A percentile compares a stretch with the other conserved stretches of the same genome.
Evolutionary conservation across 2,329 filamentous ascomycete genomes (phyloP).

Genomic region (Rhytidhysteron rufulum): DNA sequence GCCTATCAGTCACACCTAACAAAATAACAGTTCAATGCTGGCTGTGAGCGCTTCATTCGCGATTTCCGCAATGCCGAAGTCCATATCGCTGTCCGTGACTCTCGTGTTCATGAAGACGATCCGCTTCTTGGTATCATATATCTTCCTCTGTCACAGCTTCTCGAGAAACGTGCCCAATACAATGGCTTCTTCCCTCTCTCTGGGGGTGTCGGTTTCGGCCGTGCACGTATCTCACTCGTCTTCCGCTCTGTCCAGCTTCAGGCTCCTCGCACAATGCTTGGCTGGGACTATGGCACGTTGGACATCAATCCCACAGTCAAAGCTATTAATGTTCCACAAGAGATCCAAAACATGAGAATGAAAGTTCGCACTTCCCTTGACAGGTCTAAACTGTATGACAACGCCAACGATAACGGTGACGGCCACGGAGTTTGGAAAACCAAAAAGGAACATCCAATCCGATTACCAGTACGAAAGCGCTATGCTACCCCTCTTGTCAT

Average conservation of each 20-base stretch:
- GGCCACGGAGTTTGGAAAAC: slow-evolving; percentile 51
- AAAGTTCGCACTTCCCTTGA: slow-evolving; percentile 59
- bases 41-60: slow-evolving; percentile 66
- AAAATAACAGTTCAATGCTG: slow-evolving; percentile 64
- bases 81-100: slow-evolving; percentile 64
- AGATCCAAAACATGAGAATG: slow-evolving; percentile 50
- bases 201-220: slow-evolving; percentile 70
- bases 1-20: too few species aligned
- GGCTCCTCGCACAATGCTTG: slow-evolving; percentile 55
- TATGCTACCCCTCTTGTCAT: slow-evolving; percentile 56
- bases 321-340: slow-evolving; percentile 46
- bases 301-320: slow-evolving; percentile 56
- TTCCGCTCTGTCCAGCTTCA: slow-evolving; percentile 67
- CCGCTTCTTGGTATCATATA: slow-evolving; percentile 67
- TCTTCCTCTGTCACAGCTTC: slow-evolving; percentile 59
- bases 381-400: slow-evolving; percentile 57
- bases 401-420: slow-evolving; percentile 27
- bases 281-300: slow-evolving; percentile 70
- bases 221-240: slow-evolving; percentile 65
- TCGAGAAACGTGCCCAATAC: slow-evolving; percentile 61
- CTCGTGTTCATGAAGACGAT: slow-evolving; percentile 66
- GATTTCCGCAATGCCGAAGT: slow-evolving; percentile 67
- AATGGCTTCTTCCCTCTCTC: slow-evolving; percentile 64
- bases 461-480: slow-evolving; percentile 58
- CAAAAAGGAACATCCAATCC: slow-evolving; percentile 44